Percentiles rank a stretch among this genome's conserved stretches.
Evolutionary conservation across 1,139 yeast genomes (phyloP).

Genomic region (Candida sp.): DNA sequence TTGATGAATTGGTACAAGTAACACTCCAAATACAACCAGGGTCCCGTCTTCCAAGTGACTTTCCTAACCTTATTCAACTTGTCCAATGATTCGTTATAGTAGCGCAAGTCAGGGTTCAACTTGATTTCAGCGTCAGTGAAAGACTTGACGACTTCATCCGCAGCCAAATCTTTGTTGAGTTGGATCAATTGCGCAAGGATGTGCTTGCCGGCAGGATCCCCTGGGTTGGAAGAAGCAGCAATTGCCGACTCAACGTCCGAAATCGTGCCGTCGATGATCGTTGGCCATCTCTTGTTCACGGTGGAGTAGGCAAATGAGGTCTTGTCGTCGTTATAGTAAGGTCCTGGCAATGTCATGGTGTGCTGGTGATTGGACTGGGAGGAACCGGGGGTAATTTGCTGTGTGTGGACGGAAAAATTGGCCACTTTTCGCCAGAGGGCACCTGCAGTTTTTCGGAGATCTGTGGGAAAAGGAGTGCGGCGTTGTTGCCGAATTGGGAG

Average conservation of each 20-base stretch:
- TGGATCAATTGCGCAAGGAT: conserved; percentile 39
- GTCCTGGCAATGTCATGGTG: conserved; percentile 32
- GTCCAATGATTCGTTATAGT: conserved; percentile 53
- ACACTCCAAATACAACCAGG: conserved; percentile 92
- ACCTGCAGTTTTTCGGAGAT: too few relatives aligned
- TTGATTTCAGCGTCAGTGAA: conserved; percentile 47
- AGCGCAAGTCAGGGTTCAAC: conserved; percentile 46
- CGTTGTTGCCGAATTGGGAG: too few relatives aligned
- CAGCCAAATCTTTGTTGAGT: conserved; percentile 39
- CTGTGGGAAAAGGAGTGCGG: too few relatives aligned
- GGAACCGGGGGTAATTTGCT: too few relatives aligned
- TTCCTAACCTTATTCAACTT: conserved; percentile 25
- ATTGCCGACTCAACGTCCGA: conserved; percentile 52
- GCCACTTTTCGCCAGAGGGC: too few relatives aligned
- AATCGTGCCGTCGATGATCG: conserved; percentile 69
- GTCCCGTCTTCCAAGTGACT: conserved; percentile 84
- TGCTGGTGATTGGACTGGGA: too few relatives aligned
- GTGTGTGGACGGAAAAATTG: too few relatives aligned
- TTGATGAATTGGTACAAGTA: conserved; percentile 71
- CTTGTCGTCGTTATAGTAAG: conserved; percentile 68
- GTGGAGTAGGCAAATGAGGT: conserved; percentile 86
- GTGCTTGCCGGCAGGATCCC: conserved; percentile 23
- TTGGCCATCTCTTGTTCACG: conserved; percentile 86
- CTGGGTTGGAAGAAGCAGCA: conserved; percentile 16
- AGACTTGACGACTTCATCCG: conserved; percentile 41